phyloP scores from a whole-genome alignment of 345 rosid genomes.

The Erodium maritimum region DNA sequence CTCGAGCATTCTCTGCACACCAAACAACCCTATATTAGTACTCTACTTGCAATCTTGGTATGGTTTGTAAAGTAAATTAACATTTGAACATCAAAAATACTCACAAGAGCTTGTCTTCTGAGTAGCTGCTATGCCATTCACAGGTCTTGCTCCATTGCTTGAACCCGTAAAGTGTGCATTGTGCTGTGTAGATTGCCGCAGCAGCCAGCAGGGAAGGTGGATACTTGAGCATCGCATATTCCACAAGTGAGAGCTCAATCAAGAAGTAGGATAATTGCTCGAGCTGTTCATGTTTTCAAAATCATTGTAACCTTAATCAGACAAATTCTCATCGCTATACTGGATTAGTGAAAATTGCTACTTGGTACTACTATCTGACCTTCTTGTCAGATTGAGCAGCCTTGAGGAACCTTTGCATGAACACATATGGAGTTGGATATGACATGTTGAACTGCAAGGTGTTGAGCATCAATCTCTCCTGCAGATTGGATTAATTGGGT shows the following conservation, averaged over 20 bases:
- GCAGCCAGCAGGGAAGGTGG: slow-evolving; percentile 82
- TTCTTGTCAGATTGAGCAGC: slow-evolving; percentile 81
- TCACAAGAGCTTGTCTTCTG: slow-evolving; percentile 69
- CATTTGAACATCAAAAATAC: slow-evolving; percentile 8
- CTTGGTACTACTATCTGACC: slow-evolving; percentile 16
- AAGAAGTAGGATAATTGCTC: slow-evolving; percentile 66
- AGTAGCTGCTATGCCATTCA: slow-evolving; percentile 52
- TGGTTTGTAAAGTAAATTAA: neutral
- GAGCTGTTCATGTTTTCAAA: slow-evolving; percentile 26
- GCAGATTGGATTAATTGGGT: too few relatives aligned
- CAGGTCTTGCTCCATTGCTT: slow-evolving; percentile 70
- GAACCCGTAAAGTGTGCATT: slow-evolving; percentile 48
- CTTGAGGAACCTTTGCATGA: slow-evolving; percentile 66
- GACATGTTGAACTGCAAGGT: slow-evolving; percentile 76
- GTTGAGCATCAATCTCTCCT: slow-evolving; percentile 64
- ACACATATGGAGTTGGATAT: slow-evolving; percentile 72
- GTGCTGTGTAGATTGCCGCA: slow-evolving; percentile 69
- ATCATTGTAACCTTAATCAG: neutral
- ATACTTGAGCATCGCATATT: slow-evolving; percentile 70
- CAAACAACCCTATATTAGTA: neutral
- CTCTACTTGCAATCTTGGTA: neutral
- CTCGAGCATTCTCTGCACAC: slow-evolving; percentile 60
- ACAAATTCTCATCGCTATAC: too few relatives aligned
- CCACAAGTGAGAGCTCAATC: slow-evolving; percentile 77
- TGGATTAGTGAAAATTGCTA: neutral